These are phyloP conservation scores for Barnettozyma siamensis DNA, from an alignment of 805 yeast species.

Conservation along the genomic window DNA sequence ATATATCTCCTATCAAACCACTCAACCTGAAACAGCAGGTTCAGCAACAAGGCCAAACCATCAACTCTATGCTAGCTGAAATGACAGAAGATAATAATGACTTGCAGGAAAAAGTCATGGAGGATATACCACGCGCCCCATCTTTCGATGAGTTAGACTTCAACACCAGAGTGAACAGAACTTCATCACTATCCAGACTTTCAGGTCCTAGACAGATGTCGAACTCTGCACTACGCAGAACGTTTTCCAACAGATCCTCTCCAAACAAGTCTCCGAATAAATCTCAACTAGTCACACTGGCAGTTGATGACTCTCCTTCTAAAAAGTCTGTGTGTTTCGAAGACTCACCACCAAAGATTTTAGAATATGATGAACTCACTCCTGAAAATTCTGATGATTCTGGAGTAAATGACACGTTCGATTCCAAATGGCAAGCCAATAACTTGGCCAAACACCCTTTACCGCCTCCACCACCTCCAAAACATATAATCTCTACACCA, in stretches of 20 bases:
- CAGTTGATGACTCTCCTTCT: conserved; percentile 27
- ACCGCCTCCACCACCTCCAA: conserved; percentile 34
- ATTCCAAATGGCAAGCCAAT: conserved; percentile 24
- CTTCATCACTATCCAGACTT: conserved; percentile 22
- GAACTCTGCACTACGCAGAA: conserved; percentile 17
- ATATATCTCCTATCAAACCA: conserved; percentile 24
- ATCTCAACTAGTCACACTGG: not conserved
- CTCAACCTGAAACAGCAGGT: conserved; percentile 18
- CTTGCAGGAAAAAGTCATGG: conserved; percentile 14
- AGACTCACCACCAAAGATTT: conserved; percentile 32
- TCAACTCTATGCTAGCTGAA: not conserved
- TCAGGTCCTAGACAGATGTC: conserved; percentile 27
- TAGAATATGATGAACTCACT: conserved; percentile 28
- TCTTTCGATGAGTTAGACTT: conserved; percentile 30
- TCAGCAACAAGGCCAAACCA: conserved; percentile 2
- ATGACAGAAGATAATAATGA: not conserved
- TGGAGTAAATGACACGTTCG: conserved; percentile 12
- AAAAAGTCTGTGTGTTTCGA: conserved; percentile 36
- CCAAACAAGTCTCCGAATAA: conserved; percentile 7
- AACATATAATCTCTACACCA: conserved; percentile 20
- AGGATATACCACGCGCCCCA: conserved; percentile 22
- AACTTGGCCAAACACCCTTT: conserved; percentile 26
- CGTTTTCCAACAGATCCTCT: conserved; percentile 15
- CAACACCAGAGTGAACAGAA: conserved; percentile 26
- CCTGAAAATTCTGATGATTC: conserved; percentile 23